Base-by-base conservation (phyloP, 148 eudicot species). In the Gaultheria prostrata region DNA sequence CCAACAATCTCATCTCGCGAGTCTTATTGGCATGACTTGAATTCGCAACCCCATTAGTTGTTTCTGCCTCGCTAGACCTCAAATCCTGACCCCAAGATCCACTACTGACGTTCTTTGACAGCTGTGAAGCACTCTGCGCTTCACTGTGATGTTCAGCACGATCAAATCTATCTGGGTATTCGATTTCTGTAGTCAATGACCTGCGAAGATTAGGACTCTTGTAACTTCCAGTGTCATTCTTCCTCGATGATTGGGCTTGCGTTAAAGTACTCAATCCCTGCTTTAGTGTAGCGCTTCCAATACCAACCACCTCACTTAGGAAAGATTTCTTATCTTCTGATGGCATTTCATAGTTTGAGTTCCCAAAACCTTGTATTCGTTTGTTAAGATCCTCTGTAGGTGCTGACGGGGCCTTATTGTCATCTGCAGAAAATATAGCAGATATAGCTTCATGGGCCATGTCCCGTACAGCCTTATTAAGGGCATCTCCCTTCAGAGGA, bases 281-380 rank as follows among this genome's bases (percentile, higher is more conserved):
- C 87, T 89, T 96, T 63, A 96, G 77, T 39, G 98, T 92, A 49
- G 98, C 94, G 83, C 98, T 96, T 83, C 98, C 98, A 21, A 96
- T 86, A 84, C 86, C 95, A 85, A 96, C 98, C 81, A 96, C 98
- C 88, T 93, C 98, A 85, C 92, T 93, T 54, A 96, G 87, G 84
- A 96, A 94, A 28, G 98, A 96, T 90, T 89, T 94, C 84, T 89
- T 92, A 81, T 92, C 97, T 50, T 92, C 97, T 56, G 94, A 82
- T 15, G 92, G 90, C 87, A 87, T 82, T 75, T 89, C 93, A 82
- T 61, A 93, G 88, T 89, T 93, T 39, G 98, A 89, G 82, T 89
- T 96, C 79, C 98, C 98, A 85, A 96, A 96, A 78, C 98, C 98
- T 90, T 96, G 92, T 87, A 96, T 96, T 65, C 98, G 90, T 85